These are phyloP conservation scores for Fraxinus pennsylvanica DNA, from an alignment of 257 asterid species.

Conservation along the genomic window DNA sequence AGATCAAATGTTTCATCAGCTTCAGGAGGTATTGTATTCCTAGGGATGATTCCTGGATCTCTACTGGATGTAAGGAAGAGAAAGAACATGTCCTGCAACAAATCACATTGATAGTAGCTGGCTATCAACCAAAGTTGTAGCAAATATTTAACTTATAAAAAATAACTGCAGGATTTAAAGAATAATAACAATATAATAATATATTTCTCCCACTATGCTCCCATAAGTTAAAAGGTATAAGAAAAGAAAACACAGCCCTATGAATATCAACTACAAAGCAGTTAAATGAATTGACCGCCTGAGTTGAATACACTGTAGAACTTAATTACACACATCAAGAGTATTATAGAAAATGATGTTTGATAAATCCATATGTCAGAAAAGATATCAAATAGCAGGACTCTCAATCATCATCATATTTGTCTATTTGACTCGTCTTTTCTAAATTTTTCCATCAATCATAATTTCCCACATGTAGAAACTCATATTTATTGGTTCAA, in stretches of 20 bases:
- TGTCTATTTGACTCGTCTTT: not conserved
- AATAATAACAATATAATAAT: not conserved
- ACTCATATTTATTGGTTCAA: not conserved
- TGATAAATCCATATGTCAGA: not conserved
- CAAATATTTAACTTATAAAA: not conserved
- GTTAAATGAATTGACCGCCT: not conserved
- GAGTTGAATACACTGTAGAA: not conserved
- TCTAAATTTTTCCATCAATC: not conserved
- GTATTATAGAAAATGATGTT: not conserved
- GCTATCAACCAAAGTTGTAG: not conserved
- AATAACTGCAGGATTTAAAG: not conserved
- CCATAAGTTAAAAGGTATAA: not conserved
- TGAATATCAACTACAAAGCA: not conserved
- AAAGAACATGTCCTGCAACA: conserved; percentile 65
- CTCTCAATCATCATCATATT: conserved; percentile 3
- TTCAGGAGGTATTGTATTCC: conserved; percentile 69
- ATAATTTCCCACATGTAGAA: not conserved
- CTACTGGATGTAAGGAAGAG: conserved; percentile 74
- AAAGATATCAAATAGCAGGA: conserved; percentile 1
- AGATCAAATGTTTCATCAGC: conserved; percentile 47
- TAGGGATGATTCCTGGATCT: conserved; percentile 86
- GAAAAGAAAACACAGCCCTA: not conserved
- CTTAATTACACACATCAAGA: not conserved
- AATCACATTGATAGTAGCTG: conserved; percentile 9
- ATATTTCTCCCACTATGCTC: not conserved